Conservation (phyloP, 495 filamentous ascomycete species). For the Talaromyces adpressus region DNA sequence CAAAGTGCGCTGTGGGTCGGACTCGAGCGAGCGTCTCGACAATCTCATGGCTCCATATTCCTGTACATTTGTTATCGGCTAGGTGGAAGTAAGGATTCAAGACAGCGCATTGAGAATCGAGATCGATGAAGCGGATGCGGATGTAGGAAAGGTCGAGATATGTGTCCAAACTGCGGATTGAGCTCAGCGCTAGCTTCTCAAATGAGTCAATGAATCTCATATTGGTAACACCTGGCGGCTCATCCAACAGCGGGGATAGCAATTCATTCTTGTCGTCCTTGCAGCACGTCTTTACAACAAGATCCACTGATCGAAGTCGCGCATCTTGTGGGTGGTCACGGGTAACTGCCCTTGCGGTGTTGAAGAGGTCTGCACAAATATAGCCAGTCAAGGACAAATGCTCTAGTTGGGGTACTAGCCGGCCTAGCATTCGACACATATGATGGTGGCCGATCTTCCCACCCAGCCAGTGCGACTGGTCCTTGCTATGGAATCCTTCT, state of each 20-base stretch:
- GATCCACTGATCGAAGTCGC: conserved; percentile 53
- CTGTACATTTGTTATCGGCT: conserved; percentile 47
- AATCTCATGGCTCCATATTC: conserved; percentile 63
- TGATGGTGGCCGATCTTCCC: conserved; percentile 17
- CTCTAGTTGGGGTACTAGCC: conserved; percentile 49
- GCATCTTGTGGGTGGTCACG: conserved; percentile 28
- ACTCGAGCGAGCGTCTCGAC: conserved; percentile 44
- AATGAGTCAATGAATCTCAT: conserved; percentile 61
- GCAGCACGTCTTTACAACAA: conserved; percentile 65
- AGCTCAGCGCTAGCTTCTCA: conserved; percentile 53
- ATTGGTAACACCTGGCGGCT: conserved; percentile 60
- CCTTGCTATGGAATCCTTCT: conserved; percentile 59
- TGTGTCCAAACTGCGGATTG: conserved; percentile 47
- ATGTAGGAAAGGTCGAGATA: conserved; percentile 49
- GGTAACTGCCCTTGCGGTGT: conserved; percentile 31
- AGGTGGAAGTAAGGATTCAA: conserved; percentile 64
- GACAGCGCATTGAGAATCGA: conserved; percentile 46
- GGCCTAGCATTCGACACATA: conserved; percentile 53
- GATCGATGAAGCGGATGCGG: conserved; percentile 64
- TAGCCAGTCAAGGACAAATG: conserved; percentile 61
- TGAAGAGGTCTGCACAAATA: conserved; percentile 54
- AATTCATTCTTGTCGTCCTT: conserved; percentile 31
- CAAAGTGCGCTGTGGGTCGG: conserved; percentile 48
- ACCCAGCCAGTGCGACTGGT: conserved; percentile 22
- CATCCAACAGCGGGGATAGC: conserved; percentile 23